These are phyloP conservation scores for Suillus lakei DNA, from an alignment of 768 basidiomycete species.

Conservation along the genomic window DNA sequence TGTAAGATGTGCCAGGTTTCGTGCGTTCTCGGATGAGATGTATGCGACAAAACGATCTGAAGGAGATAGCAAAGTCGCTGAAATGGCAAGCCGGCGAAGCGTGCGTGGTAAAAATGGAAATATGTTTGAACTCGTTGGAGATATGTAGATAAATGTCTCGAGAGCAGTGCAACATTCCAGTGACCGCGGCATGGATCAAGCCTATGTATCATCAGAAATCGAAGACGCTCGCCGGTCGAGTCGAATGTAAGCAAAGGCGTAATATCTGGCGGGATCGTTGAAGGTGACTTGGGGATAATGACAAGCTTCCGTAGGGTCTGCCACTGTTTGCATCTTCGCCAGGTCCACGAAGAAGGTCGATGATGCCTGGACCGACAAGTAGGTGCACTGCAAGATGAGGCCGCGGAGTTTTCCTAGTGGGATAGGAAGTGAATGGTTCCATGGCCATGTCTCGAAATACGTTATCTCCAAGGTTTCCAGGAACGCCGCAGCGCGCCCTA, in stretches of 20 bases:
- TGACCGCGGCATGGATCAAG: constrained; percentile 1
- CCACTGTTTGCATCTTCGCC: neutral
- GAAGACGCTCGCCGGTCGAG: neutral
- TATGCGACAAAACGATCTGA: constrained; percentile 1
- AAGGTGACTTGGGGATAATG: neutral
- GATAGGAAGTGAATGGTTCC: neutral
- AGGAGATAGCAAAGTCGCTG: neutral
- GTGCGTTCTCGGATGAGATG: neutral
- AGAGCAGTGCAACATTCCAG: neutral
- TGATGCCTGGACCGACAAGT: neutral
- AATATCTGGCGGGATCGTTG: neutral
- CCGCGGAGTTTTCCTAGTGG: neutral
- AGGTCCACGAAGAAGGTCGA: neutral
- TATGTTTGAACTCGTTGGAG: neutral
- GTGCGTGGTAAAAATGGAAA: neutral
- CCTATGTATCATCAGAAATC: constrained; percentile 1
- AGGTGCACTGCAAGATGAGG: constrained; percentile 7
- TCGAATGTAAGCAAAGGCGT: neutral
- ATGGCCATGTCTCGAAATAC: neutral
- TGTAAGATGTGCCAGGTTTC: neutral
- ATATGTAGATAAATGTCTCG: neutral
- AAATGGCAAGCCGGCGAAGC: neutral
- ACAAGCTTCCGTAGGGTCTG: neutral
- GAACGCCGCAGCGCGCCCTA: neutral
- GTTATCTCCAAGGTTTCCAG: constrained; percentile 1